These are phyloP conservation scores for Allomyces arbusculus DNA, from an alignment of 192 early-diverging fungal genomes.

Conservation along the genomic window DNA sequence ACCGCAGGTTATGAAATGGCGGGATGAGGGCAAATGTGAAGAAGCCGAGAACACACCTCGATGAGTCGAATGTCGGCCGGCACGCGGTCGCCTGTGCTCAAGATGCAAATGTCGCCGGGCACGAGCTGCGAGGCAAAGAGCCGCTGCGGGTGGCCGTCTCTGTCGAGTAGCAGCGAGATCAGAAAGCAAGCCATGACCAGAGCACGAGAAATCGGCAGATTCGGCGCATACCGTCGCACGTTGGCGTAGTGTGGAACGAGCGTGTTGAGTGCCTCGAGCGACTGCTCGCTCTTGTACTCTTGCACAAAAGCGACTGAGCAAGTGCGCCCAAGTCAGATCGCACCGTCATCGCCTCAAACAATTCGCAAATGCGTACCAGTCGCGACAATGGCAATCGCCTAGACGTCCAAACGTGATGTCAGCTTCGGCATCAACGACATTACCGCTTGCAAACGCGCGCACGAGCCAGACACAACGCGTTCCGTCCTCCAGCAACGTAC, in stretches of 20 bases:
- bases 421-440: too few relatives aligned
- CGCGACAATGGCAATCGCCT: conserved; percentile 55
- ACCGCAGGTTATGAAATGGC: too few relatives aligned
- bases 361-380: conserved; percentile 23
- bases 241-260: conserved; percentile 70
- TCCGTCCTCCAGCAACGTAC: conserved; percentile 12
- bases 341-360: background rate
- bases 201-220: background rate
- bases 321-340: conserved; percentile 16
- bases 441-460: too few relatives aligned
- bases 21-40: too few relatives aligned
- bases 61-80: conserved; percentile 80
- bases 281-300: conserved; percentile 70
- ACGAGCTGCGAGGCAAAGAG: conserved; percentile 67
- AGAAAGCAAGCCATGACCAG: background rate
- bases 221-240: conserved; percentile 37
- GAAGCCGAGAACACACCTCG: conserved; percentile 11
- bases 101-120: conserved; percentile 74
- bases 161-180: too few relatives aligned
- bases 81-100: conserved; percentile 75
- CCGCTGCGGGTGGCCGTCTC: too few relatives aligned
- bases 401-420: background rate
- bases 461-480: too few relatives aligned
- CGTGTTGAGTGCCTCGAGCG: conserved; percentile 61
- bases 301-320: conserved; percentile 67